Base-by-base conservation (phyloP, 23 red algal genomes). In the Gracilaria caudata region DNA sequence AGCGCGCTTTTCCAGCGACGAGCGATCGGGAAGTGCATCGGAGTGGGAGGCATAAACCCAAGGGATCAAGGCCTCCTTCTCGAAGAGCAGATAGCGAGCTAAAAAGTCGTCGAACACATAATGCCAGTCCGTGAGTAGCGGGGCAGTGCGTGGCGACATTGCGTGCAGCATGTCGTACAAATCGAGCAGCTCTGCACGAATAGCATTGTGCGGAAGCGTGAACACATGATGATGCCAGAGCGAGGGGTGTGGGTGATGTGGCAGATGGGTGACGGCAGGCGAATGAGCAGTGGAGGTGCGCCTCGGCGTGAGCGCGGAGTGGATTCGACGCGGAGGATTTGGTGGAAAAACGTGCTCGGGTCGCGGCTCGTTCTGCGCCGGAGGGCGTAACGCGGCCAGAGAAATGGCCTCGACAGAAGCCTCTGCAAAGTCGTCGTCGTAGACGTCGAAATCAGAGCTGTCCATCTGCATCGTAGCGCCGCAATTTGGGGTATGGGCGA, bases 181-280 rank as follows among this genome's bases (percentile, higher is more conserved):
- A 32, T 92, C 89, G 1, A 74, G 37, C 36, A 93, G 68, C 73
- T 93, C 90, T 7, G 81, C 81, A 40, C 90, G 90, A 1, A 93
- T 41, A n/a, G 90, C 90, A 44, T 93, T 93, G 81, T 93, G 90
- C 24, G 90, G 90, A n/a, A 93, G 68, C 19, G 80, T 46, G 81
- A 93, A 29, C 38, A 93, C 57, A 56, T 93, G 59, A 26, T 76
- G 51, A 65, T 73, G 60, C 90, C 90, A 93, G 26, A 68, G 49
- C 3, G 80, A 70, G 57, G 80, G 80, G 60, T 68, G 59, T 2
- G 80, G 58, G 37, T 68, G 81, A n/a, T 68, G 81, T 24, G 81
- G 81, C 16, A 63, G 77, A 8, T 25, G 35, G 25, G 51, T 58
- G 46, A 80, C n/a, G 12, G 77, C 51, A 3, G 77, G 56, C 16